phyloP scores from a whole-genome alignment of 2,329 filamentous ascomycete species.

The Pezicula carpinea region DNA sequence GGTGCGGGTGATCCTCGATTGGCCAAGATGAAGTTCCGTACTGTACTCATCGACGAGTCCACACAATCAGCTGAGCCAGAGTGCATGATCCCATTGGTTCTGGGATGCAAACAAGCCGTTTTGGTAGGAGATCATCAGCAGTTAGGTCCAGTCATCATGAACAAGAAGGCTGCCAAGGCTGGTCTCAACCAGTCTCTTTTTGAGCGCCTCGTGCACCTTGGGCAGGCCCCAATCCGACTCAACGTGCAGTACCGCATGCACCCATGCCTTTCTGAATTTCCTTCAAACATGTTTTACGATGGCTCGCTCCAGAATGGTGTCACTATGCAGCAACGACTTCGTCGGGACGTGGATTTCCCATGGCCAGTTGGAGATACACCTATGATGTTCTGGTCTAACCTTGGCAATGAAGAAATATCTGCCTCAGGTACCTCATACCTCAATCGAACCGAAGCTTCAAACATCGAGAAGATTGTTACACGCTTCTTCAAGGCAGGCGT shows the following conservation, averaged over 20 bases:
- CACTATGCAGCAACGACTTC: slow-evolving; percentile 80
- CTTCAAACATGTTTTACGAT: slow-evolving; percentile 99
- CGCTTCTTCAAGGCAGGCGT: slow-evolving; percentile 98
- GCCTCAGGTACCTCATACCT: slow-evolving; percentile 97
- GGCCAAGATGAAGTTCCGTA: slow-evolving; percentile 96
- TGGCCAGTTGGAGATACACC: slow-evolving; percentile 92
- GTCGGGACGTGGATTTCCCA: slow-evolving; percentile 93
- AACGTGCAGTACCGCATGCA: slow-evolving; percentile 99
- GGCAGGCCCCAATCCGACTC: slow-evolving; percentile 82
- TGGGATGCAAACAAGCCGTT: slow-evolving; percentile 99
- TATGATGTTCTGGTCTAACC: slow-evolving; percentile 99
- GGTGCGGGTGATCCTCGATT: slow-evolving; percentile 94
- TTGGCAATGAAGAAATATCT: slow-evolving; percentile 96
- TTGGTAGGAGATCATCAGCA: slow-evolving; percentile 98
- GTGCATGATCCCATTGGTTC: slow-evolving; percentile 95
- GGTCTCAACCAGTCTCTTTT: slow-evolving; percentile 98
- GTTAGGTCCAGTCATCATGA: slow-evolving; percentile 98
- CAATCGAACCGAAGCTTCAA: slow-evolving; percentile 93
- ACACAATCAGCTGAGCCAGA: slow-evolving; percentile 97
- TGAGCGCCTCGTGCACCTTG: slow-evolving; percentile 90
- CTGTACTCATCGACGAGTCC: slow-evolving; percentile 95
- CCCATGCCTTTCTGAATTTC: slow-evolving; percentile 92
- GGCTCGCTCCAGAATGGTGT: slow-evolving; percentile 96
- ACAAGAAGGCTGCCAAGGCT: slow-evolving; percentile 98
- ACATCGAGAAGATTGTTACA: slow-evolving; percentile 97